Conservation (phyloP, 2,329 filamentous ascomycete genomes). For the Epicoccum sorghinum region DNA sequence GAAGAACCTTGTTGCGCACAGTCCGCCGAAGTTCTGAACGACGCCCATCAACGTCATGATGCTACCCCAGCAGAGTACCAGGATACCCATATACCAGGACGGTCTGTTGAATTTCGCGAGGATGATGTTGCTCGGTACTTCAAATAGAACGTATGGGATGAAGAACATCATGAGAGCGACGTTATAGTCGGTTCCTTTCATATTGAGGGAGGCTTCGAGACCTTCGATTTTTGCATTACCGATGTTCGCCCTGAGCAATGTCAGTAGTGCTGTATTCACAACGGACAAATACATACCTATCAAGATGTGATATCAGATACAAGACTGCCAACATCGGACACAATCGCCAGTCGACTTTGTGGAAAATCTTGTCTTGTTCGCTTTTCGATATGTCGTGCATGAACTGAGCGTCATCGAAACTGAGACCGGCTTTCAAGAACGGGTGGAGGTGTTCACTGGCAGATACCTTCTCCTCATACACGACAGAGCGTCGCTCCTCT, state of each 20-base stretch:
- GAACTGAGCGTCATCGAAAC: conserved; percentile 36
- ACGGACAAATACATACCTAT: conserved; percentile 17
- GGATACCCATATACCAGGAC: conserved; percentile 28
- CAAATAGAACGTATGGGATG: conserved; percentile 50
- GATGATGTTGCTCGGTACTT: conserved; percentile 62
- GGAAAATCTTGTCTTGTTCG: conserved; percentile 31
- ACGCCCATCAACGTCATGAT: conserved; percentile 53
- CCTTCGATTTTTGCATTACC: conserved; percentile 52
- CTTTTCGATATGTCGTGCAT: conserved; percentile 28
- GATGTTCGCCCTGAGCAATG: conserved; percentile 40
- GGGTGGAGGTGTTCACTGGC: conserved; percentile 15
- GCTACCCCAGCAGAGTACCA: conserved; percentile 54
- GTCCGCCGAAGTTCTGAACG: conserved; percentile 52
- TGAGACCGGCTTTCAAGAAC: conserved; percentile 22
- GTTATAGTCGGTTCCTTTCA: conserved; percentile 64
- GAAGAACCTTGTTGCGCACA: conserved; percentile 53
- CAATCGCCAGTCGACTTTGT: conserved; percentile 32
- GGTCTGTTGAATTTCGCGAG: conserved; percentile 62
- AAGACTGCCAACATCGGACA: conserved; percentile 30
- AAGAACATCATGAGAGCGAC: conserved; percentile 69
- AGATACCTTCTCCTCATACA: conserved; percentile 9
- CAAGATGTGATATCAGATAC: conserved; percentile 40
- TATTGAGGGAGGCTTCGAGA: conserved; percentile 25
- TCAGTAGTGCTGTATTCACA: not conserved
- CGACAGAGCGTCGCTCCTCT: conserved; percentile 1